These are phyloP conservation scores for Taphrina flavorubra DNA, from an alignment of 1,139 yeast genomes.

Conservation along the genomic window DNA sequence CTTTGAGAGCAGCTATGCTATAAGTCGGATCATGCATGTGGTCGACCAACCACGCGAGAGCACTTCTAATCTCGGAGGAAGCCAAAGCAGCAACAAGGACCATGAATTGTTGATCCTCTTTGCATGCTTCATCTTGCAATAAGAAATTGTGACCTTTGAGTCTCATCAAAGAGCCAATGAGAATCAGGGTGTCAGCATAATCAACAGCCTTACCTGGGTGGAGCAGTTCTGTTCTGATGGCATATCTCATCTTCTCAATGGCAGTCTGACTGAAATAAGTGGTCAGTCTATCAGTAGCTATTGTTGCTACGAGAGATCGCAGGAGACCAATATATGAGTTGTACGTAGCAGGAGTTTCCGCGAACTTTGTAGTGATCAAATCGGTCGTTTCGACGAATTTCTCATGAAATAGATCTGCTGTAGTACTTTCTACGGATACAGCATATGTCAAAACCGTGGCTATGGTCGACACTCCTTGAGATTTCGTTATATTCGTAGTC, in stretches of 20 bases:
- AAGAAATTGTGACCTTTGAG: constrained; percentile 8
- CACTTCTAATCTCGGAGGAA: constrained; percentile 16
- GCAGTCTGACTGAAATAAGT: neutral
- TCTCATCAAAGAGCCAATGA: constrained; percentile 15
- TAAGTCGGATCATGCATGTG: neutral
- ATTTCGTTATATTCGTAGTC: neutral
- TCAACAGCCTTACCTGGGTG: constrained; percentile 7
- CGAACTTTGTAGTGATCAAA: neutral
- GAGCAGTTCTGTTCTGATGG: constrained; percentile 3
- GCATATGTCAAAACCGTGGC: neutral
- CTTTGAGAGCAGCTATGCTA: neutral
- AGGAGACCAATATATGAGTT: neutral
- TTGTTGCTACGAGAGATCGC: neutral
- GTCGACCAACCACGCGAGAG: constrained; percentile 12
- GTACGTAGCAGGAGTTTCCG: neutral
- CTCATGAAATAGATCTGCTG: constrained; percentile 9
- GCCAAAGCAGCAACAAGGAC: constrained; percentile 16
- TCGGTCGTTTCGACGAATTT: neutral
- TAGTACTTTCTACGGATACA: neutral
- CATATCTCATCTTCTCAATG: neutral
- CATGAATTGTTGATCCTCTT: constrained; percentile 3
- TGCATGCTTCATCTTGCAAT: neutral
- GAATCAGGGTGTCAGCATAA: constrained; percentile 13
- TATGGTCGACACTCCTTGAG: neutral
- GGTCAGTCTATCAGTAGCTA: constrained; percentile 2